phyloP scores from a whole-genome alignment of 2,329 filamentous ascomycete genomes.

The Dactylellina parvicollis region DNA sequence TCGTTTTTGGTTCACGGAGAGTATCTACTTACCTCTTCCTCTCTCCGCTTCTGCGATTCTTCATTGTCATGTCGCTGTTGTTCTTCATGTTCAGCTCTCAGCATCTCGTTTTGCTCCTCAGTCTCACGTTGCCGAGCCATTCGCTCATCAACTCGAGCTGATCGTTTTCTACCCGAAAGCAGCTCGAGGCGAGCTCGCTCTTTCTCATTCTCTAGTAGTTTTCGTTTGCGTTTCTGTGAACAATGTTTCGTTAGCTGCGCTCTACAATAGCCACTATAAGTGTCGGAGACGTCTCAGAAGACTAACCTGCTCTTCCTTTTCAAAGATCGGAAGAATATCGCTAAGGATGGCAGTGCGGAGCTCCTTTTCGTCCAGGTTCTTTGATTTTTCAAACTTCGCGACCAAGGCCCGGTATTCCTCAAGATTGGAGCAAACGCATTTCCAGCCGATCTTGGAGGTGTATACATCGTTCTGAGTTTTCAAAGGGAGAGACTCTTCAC shows the following conservation, averaged over 20 bases:
- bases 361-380: conserved; percentile 84
- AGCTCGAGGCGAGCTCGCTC: conserved; percentile 87
- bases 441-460: conserved; percentile 74
- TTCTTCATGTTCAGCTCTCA: conserved; percentile 71
- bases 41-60: conserved; percentile 66
- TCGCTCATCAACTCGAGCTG: conserved; percentile 85
- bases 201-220: conserved; percentile 69
- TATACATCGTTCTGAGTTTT: conserved; percentile 62
- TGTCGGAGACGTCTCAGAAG: background rate
- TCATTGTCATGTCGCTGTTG: conserved; percentile 65
- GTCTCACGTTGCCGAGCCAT: conserved; percentile 80
- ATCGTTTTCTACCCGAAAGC: conserved; percentile 92
- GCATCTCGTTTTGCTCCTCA: conserved; percentile 71
- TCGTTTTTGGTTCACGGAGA: conserved; percentile 60
- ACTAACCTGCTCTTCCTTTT: conserved; percentile 74
- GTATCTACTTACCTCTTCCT: conserved; percentile 72
- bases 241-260: conserved; percentile 12
- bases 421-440: conserved; percentile 85
- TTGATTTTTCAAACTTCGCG: conserved; percentile 75
- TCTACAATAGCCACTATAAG: background rate
- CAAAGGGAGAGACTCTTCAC: conserved; percentile 60
- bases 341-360: conserved; percentile 76
- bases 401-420: conserved; percentile 79
- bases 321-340: conserved; percentile 83
- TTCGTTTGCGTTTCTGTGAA: conserved; percentile 48